These are phyloP conservation scores for Boletus sp. DNA, from an alignment of 768 basidiomycete genomes.

Conservation along the genomic window DNA sequence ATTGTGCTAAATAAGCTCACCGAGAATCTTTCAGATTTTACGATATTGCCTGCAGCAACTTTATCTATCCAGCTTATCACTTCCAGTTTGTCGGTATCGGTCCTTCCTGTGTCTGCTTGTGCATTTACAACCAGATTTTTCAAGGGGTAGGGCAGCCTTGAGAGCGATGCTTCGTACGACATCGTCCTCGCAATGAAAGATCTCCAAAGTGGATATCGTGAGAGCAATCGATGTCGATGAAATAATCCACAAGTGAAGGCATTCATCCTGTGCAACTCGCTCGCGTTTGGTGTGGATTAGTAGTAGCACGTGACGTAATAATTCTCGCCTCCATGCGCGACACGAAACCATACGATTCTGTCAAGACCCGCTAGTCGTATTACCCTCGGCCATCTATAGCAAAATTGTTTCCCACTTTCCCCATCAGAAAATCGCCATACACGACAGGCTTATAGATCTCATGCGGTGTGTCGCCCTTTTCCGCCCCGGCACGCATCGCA, in stretches of 20 bases:
- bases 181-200: constrained; percentile 34
- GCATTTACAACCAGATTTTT: constrained; percentile 53
- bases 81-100: constrained; percentile 60
- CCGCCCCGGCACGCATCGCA: constrained; percentile 40
- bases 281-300: not conserved
- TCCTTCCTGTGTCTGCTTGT: constrained; percentile 44
- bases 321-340: not conserved
- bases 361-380: constrained; percentile 20
- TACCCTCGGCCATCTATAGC: constrained; percentile 36
- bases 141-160: constrained; percentile 44
- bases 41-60: constrained; percentile 47
- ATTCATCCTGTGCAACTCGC: constrained; percentile 14
- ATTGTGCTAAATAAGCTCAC: constrained; percentile 33
- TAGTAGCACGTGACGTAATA: constrained; percentile 27
- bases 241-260: constrained; percentile 17
- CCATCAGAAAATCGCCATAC: constrained; percentile 76
- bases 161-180: constrained; percentile 51
- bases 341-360: not conserved
- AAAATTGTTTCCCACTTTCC: constrained; percentile 77
- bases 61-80: constrained; percentile 71
- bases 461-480: constrained; percentile 14
- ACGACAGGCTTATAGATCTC: constrained; percentile 46
- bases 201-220: constrained; percentile 7
- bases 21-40: constrained; percentile 45
- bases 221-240: constrained; percentile 25